Conservation (phyloP, 768 basidiomycete species). For the Tubosaeta sp. region DNA sequence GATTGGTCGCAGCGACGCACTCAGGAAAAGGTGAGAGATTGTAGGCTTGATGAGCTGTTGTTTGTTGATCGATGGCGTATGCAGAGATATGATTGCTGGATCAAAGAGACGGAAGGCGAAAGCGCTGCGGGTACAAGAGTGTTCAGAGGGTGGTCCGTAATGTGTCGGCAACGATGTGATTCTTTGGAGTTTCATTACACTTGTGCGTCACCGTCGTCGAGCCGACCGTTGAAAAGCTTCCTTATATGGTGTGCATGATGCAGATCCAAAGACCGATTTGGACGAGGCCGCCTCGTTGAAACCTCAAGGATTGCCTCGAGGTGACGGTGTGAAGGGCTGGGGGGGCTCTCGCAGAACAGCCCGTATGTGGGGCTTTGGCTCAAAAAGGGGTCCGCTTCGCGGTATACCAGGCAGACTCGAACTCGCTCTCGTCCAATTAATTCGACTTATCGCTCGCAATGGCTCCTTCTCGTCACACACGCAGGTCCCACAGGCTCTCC, state of each 20-base stretch:
- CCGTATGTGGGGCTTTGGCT: conserved; percentile 20
- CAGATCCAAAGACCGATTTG: conserved; percentile 29
- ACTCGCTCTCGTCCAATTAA: background rate
- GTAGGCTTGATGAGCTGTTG: background rate
- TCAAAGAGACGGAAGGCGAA: conserved; percentile 64
- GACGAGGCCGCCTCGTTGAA: conserved; percentile 18
- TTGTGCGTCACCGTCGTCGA: background rate
- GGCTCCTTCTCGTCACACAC: conserved; percentile 31
- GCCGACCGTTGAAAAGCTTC: background rate
- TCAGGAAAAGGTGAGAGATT: conserved; percentile 60
- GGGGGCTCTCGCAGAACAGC: conserved; percentile 13
- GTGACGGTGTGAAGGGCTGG: conserved; percentile 37
- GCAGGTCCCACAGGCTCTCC: conserved; percentile 44
- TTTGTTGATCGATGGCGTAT: conserved; percentile 1
- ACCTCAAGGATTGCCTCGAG: conserved; percentile 37
- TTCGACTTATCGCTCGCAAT: conserved; percentile 22
- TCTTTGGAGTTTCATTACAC: background rate
- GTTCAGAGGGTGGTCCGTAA: background rate
- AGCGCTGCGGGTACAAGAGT: background rate
- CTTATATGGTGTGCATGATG: conserved; percentile 16
- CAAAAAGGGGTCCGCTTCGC: conserved; percentile 27
- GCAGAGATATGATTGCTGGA: conserved; percentile 74
- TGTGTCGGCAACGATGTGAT: background rate
- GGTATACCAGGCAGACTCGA: conserved; percentile 7
- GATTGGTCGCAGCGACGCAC: conserved; percentile 64